These are phyloP conservation scores for Lepidium campestre DNA, from an alignment of 441 rosid genomes.

Conservation along the genomic window DNA sequence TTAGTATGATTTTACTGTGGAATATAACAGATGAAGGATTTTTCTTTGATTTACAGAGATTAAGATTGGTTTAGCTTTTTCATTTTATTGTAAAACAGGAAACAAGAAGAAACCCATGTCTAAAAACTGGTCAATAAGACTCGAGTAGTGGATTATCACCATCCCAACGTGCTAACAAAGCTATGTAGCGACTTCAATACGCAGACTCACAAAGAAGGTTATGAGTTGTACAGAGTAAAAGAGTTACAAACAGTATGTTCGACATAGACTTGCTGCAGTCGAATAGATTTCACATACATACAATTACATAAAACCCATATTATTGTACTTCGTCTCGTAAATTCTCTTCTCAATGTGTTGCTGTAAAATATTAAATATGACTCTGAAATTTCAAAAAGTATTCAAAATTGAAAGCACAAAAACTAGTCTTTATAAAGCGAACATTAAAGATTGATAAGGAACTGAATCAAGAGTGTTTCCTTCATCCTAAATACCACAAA, in stretches of 20 bases:
- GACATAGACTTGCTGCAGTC: neutral
- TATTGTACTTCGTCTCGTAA: neutral
- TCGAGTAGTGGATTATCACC: no score
- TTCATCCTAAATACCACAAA: slow-evolving; percentile 25
- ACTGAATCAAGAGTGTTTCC: slow-evolving; percentile 21
- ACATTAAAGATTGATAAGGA: slow-evolving; percentile 22
- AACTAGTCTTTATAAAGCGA: slow-evolving; percentile 1
- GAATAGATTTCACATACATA: neutral
- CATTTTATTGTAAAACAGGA: neutral
- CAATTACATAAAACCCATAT: neutral
- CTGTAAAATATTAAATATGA: neutral
- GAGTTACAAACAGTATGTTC: neutral
- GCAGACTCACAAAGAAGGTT: neutral
- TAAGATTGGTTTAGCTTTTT: neutral
- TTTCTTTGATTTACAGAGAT: neutral
- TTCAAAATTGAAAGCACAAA: slow-evolving; percentile 22
- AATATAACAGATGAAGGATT: neutral
- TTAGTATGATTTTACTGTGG: neutral
- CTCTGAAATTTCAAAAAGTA: neutral
- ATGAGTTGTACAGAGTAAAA: neutral
- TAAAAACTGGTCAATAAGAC: no score
- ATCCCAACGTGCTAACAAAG: neutral
- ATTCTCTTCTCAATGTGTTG: neutral
- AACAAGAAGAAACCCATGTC: no score
- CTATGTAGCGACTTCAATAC: neutral